phyloP scores from a whole-genome alignment of 257 asterid genomes.

The Perilla frutescens region DNA sequence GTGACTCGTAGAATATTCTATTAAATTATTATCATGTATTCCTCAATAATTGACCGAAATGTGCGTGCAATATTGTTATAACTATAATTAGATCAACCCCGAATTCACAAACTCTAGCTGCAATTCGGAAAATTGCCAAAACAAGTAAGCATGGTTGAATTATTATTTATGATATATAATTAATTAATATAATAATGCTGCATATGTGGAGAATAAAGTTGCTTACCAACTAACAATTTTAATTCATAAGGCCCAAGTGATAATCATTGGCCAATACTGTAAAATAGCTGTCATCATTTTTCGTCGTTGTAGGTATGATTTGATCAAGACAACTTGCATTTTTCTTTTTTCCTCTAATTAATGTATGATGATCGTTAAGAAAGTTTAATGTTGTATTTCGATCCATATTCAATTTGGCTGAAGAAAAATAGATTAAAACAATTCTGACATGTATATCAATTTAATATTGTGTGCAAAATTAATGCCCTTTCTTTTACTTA shows the following conservation, averaged over 20 bases:
- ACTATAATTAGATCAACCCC: neutral
- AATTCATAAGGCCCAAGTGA: neutral
- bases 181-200: no score
- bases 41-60: no score
- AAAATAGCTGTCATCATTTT: conserved; percentile 32
- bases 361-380: neutral
- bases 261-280: conserved; percentile 25
- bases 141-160: conserved; percentile 17
- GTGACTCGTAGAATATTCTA: no score
- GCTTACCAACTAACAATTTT: conserved; percentile 32
- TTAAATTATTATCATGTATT: no score
- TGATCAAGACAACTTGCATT: conserved; percentile 25
- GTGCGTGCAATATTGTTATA: no score
- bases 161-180: neutral
- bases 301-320: conserved; percentile 34
- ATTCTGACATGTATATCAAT: no score
- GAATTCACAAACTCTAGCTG: neutral
- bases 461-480: neutral
- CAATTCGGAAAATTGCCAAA: conserved; percentile 1
- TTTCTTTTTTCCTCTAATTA: neutral
- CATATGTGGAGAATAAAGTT: conserved; percentile 7
- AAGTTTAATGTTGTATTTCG: neutral
- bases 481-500: neutral
- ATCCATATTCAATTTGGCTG: neutral
- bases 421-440: neutral